Percentiles rank a stretch among this genome's conserved stretches.
Evolutionary conservation across 768 basidiomycete genomes (phyloP).

Genomic region (Kwoniella mangroviensis): DNA sequence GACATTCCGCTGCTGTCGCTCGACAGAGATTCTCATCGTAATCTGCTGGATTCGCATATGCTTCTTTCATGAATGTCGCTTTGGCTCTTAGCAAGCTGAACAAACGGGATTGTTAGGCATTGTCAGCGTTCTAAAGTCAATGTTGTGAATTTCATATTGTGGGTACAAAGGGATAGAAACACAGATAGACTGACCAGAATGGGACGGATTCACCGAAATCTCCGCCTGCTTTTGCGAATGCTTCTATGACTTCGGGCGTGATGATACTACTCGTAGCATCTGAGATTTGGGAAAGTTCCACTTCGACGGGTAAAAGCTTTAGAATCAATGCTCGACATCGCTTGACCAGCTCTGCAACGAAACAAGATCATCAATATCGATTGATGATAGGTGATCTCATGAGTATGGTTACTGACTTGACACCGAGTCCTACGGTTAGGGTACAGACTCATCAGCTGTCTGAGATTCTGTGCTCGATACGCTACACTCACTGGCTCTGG

Average conservation of each 20-base stretch:
- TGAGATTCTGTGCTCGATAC: too few relatives aligned
- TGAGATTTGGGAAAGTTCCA: constrained; percentile 68
- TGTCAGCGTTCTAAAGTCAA: too few relatives aligned
- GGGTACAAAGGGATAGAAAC: background rate
- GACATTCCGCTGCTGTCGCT: constrained; percentile 63
- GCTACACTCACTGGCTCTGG: constrained; percentile 49
- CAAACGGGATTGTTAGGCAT: too few relatives aligned
- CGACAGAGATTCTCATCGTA: constrained; percentile 82
- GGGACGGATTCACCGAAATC: constrained; percentile 82
- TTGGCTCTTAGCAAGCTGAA: constrained; percentile 54
- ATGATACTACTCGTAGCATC: constrained; percentile 82
- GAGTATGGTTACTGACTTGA: constrained; percentile 34
- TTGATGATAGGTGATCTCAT: background rate
- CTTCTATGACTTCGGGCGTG: constrained; percentile 72
- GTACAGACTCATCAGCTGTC: background rate
- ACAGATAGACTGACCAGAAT: constrained; percentile 40
- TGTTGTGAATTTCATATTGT: background rate
- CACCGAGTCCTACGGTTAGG: constrained; percentile 43
- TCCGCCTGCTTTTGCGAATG: constrained; percentile 79
- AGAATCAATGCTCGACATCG: constrained; percentile 77
- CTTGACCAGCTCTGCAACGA: constrained; percentile 71
- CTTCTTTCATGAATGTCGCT: constrained; percentile 80
- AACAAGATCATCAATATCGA: constrained; percentile 1
- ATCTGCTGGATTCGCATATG: constrained; percentile 78
- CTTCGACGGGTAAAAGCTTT: constrained; percentile 78